Evolutionary conservation across 192 early-diverging fungal genomes (phyloP).

Genomic region (Dimargaris xerosporica): DNA sequence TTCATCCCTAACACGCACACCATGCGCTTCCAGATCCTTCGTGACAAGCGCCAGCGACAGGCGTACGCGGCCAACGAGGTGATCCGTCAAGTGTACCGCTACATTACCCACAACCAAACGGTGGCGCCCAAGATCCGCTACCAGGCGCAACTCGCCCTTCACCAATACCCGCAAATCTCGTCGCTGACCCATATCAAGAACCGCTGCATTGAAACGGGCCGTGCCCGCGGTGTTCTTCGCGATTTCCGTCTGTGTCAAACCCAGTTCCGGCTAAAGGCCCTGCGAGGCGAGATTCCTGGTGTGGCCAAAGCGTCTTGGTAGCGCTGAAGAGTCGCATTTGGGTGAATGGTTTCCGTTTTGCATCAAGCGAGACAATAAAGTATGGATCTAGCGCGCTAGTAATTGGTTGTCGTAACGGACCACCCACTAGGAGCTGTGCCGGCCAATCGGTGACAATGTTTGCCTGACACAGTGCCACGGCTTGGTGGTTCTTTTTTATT

Average conservation of each 20-base stretch:
- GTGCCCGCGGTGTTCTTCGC: constrained; percentile 57
- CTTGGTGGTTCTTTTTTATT: too few relatives aligned
- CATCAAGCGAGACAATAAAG: too few relatives aligned
- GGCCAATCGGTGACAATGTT: too few relatives aligned
- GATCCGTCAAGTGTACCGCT: constrained; percentile 57
- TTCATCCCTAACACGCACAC: background rate
- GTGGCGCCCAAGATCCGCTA: constrained; percentile 55
- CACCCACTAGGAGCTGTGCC: too few relatives aligned
- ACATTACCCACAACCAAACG: constrained; percentile 59
- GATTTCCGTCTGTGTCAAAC: constrained; percentile 59
- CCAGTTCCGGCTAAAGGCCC: constrained; percentile 65
- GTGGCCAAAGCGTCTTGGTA: constrained; percentile 73
- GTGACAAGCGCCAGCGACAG: constrained; percentile 55
- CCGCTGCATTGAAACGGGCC: constrained; percentile 59
- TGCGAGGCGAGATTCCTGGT: constrained; percentile 64
- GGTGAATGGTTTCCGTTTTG: too few relatives aligned
- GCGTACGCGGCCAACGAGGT: constrained; percentile 51
- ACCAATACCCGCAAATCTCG: constrained; percentile 45
- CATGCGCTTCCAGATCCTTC: constrained; percentile 37
- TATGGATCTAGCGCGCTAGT: too few relatives aligned
- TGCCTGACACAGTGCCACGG: too few relatives aligned
- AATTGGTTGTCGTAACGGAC: too few relatives aligned
- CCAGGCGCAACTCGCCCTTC: constrained; percentile 59
- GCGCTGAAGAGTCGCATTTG: too few relatives aligned
- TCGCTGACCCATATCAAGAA: constrained; percentile 49